Base-by-base conservation (phyloP, 768 basidiomycete genomes). In the Cystobasidium ongulense region DNA sequence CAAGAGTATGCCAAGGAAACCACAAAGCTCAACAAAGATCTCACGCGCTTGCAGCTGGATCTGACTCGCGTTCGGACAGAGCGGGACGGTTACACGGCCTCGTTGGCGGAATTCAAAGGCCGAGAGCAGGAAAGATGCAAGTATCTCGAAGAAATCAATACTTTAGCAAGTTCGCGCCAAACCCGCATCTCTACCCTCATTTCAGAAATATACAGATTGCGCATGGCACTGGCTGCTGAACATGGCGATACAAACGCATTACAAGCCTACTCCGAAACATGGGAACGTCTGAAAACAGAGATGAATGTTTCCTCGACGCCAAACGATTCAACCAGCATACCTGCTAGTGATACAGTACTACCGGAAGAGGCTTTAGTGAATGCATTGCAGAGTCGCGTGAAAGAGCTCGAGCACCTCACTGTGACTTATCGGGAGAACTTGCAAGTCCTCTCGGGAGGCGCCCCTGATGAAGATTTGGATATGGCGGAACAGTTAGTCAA, bases 141-240 rank as follows among this genome's bases (percentile, higher is more conserved):
- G 8, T 86, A 88, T 13, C 77, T 85, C 10, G 85, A 88, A 65
- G 88, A 93, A 79, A 84, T 87, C 63, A 87, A 88, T 79, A 82
- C 82, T 1, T 81, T 93, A 33, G 85, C 86, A 5, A 87, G 88
- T 65, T 85, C 87, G 8, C 87, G 88, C 76, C 74, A 92, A 87
- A 90, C 89, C 74, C 88, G 92, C 43, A 87, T 97, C 53, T 79
- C 80, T 15, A 85, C 87, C 33, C 80, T 95, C 29, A 83, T 87
- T 75, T 88, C 88, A 0, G 92, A 97, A 80, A 82, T 89, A 13
- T 84, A 83, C 50, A 85, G 92, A 27, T 83, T 89, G 75, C 90
- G 89, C 80, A 85, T 88, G 18, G 85, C 86, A 35, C 82, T 94
- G n/a, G 92, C 90, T 23, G 90, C 91, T 0, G 82, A 87, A 31